Evolutionary conservation across 768 basidiomycete species (phyloP), one percentile per base, ranked within the genome.

Genomic region (Mycena capillaripes): DNA sequence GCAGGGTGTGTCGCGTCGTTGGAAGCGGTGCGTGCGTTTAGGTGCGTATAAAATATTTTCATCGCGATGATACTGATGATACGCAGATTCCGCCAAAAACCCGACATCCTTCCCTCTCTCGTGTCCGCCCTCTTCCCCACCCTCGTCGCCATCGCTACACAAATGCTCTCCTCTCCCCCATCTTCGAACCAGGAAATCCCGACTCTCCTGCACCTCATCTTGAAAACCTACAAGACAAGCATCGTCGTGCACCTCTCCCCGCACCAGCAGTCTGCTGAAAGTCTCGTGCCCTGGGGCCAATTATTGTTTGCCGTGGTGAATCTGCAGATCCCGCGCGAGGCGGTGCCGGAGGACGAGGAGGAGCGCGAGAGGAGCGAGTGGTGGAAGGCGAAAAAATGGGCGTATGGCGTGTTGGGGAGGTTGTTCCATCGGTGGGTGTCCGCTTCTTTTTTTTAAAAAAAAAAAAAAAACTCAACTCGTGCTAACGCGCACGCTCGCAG

Each of bases 371-470:
- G 86, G 56, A 89, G 86, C 55, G 93, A 95, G 76, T 97, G 96
- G 96, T 95, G 95, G 93, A 93, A 92, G 79, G 89, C 93, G 11
- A 97, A 97, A 84, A 97, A 97, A 79, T 97, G 96, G 96, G 94
- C 96, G 0, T 96, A 92, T 78, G 89, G 88, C n/a, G 90, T 90
- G 42, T 84, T 97, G 10, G 93, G 93, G 40, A 86, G 91, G 27
- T 84, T 96, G 19, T 96, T 96, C 87, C 92, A 93, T 77, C 87
- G 93, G 89, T 92, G 65, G 8, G 78, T 65, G 12, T 6, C 36
- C 5, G 11, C 29, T 23, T 32, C 68, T 40, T 42, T 36, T 42
- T 3, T 52, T 21, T 14, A 11, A n/a, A n/a, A n/a, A n/a, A n/a
- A n/a, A n/a, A n/a, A n/a, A n/a, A n/a, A n/a, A n/a, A n/a, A n/a